Evolutionary conservation across 257 asterid genomes (phyloP), one percentile per base, ranked within the genome.

Genomic region (Solanum medicagineum): DNA sequence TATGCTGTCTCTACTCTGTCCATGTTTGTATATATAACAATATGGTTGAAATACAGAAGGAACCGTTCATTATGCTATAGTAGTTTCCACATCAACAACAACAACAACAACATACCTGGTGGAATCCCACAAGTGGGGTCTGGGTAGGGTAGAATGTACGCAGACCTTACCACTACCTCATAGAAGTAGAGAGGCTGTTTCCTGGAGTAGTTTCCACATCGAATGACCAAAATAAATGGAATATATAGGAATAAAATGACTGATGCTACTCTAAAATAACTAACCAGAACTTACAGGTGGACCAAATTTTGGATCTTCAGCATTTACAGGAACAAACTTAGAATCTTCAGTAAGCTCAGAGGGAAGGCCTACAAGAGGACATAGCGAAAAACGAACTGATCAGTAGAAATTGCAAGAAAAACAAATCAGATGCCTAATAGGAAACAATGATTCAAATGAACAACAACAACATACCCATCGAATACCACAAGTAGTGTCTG

Each of bases 241-340:
- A 68, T 5, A 36, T 15, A 75, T 24, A 20, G 45, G 44, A 75
- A 24, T 47, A 15, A 8, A 75, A 75, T 49, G 62, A 49, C 82
- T 49, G 82, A 75, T 75, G 65, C 47, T 51, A 77, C 65, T 51
- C 80, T 69, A 80, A 88, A 53, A 80, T 87, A 89, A 92, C 93
- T 88, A 84, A 93, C 89, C 91, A 86, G 86, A 91, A 94, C 98
- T 96, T 95, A 96, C 99, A 86, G 99, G 97, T 82, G 98, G 98
- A 90, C 98, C 99, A 77, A 81, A 96, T 75, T 81, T 87, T 62
- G 94, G 92, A 84, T 93, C 95, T 74, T 96, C 96, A 0, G 97
- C 86, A 82, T 90, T 86, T 49, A 96, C 88, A 74, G 97, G 96
- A 44, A 93, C 98, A 85, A 96, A 96, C 89, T 95, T 96, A 83